Conservation (phyloP, 352 stramenopile species). For the Globisporangium radiosum region DNA sequence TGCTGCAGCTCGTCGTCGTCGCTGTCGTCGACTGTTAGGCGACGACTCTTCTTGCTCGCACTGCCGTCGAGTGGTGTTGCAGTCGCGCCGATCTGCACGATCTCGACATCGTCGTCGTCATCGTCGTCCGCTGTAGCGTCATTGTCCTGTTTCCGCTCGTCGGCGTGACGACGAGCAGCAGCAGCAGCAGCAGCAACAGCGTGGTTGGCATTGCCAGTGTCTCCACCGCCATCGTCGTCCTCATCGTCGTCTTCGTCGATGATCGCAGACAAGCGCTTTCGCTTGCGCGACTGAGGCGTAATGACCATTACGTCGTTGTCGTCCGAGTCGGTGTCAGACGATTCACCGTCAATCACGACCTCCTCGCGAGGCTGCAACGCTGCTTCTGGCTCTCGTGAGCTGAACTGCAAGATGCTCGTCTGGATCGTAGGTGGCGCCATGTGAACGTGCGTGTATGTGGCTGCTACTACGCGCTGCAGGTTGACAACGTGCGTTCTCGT, state of each 20-base stretch:
- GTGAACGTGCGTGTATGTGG: too few relatives aligned
- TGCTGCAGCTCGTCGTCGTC: slow-evolving; percentile 33
- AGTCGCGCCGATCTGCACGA: slow-evolving; percentile 28
- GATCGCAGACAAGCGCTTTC: slow-evolving; percentile 44
- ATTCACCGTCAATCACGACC: slow-evolving; percentile 72
- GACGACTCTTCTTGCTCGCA: slow-evolving; percentile 21
- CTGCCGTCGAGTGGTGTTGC: slow-evolving; percentile 18
- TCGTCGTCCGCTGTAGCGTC: slow-evolving; percentile 19
- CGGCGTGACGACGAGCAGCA: neutral
- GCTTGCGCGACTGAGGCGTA: slow-evolving; percentile 55
- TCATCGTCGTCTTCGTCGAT: slow-evolving; percentile 55
- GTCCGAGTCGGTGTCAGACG: slow-evolving; percentile 36
- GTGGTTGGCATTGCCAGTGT: neutral
- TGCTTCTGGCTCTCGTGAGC: slow-evolving; percentile 5
- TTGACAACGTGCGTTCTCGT: too few relatives aligned
- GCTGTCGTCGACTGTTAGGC: slow-evolving; percentile 42
- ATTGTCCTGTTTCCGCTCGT: slow-evolving; percentile 1
- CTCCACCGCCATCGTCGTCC: neutral
- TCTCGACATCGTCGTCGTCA: slow-evolving; percentile 51
- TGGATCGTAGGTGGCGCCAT: neutral
- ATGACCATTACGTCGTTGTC: slow-evolving; percentile 51
- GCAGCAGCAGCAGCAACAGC: neutral
- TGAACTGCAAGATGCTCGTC: neutral
- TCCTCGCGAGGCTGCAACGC: slow-evolving; percentile 21
- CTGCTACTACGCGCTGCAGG: too few relatives aligned